Evolutionary conservation across 108 stramenopile species (phyloP).

Genomic region (Parietichytrium sp.): DNA sequence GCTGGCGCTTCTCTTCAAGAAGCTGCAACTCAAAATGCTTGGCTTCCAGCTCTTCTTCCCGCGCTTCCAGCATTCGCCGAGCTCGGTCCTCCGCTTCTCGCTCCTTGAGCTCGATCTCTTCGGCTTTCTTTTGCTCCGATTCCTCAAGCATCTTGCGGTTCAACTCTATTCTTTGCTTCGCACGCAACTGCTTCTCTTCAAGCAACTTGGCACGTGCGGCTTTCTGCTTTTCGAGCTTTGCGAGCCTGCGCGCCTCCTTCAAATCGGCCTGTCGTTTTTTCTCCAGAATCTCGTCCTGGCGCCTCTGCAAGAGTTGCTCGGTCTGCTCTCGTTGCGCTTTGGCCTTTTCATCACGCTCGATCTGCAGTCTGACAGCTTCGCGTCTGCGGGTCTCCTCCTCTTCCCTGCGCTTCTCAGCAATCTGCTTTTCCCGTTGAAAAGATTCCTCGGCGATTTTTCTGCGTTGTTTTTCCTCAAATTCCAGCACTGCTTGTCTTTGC

Average conservation of each 20-base stretch:
- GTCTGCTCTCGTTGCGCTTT: slow-evolving; percentile 52
- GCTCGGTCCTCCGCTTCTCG: not conserved
- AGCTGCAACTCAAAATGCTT: slow-evolving; percentile 42
- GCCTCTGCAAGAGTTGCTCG: slow-evolving; percentile 49
- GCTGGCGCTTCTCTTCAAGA: slow-evolving; percentile 48
- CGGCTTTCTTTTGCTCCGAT: slow-evolving; percentile 43
- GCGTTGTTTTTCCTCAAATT: slow-evolving; percentile 51
- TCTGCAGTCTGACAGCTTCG: slow-evolving; percentile 48
- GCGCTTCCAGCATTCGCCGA: not conserved
- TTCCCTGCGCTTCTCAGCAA: slow-evolving; percentile 40
- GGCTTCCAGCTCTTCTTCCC: slow-evolving; percentile 40
- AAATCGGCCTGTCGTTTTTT: slow-evolving; percentile 34
- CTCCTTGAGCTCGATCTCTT: slow-evolving; percentile 11
- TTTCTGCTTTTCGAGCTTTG: not conserved
- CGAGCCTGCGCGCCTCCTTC: slow-evolving; percentile 40
- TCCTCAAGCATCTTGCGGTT: slow-evolving; percentile 47
- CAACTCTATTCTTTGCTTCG: slow-evolving; percentile 48
- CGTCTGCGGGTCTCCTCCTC: slow-evolving; percentile 39
- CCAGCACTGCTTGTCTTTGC: slow-evolving; percentile 49
- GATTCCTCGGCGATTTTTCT: slow-evolving; percentile 31
- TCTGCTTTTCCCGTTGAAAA: slow-evolving; percentile 47
- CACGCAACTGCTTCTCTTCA: not conserved
- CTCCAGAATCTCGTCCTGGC: slow-evolving; percentile 39
- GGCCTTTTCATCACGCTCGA: slow-evolving; percentile 57
- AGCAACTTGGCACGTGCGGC: not conserved